phyloP scores from a whole-genome alignment of 192 early-diverging fungal genomes.

The Coemansia sp. region DNA sequence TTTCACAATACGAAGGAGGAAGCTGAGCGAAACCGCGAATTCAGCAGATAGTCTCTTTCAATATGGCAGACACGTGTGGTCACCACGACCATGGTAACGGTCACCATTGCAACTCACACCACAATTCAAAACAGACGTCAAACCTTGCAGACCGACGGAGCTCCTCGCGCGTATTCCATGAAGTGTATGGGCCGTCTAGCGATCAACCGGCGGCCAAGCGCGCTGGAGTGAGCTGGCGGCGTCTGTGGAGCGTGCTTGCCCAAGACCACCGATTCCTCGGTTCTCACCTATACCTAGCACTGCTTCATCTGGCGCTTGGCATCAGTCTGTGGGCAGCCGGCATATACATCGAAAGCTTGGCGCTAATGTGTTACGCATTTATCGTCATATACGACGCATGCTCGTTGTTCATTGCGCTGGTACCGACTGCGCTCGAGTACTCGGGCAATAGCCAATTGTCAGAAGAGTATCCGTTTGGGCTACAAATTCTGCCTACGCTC shows the following conservation, averaged over 20 bases:
- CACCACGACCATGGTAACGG: background rate
- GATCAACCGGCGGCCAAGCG: background rate
- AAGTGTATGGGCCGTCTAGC: constrained; percentile 1
- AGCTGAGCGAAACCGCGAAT: background rate
- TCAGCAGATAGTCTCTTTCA: background rate
- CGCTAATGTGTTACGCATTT: constrained; percentile 33
- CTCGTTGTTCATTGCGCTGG: constrained; percentile 25
- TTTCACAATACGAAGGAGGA: background rate
- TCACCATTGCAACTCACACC: background rate
- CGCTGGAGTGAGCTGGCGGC: constrained; percentile 23
- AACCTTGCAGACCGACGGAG: background rate
- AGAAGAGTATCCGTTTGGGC: constrained; percentile 31
- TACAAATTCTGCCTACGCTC: constrained; percentile 25
- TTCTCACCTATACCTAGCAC: constrained; percentile 16
- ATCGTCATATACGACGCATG: constrained; percentile 32
- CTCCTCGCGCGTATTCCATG: constrained; percentile 11
- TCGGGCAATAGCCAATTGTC: constrained; percentile 23
- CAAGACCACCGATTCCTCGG: constrained; percentile 32
- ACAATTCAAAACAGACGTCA: background rate
- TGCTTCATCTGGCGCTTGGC: constrained; percentile 19
- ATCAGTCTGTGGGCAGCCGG: constrained; percentile 21
- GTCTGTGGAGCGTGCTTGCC: constrained; percentile 21
- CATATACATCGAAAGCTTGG: constrained; percentile 25
- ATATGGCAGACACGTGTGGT: background rate
- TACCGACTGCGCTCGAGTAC: constrained; percentile 36